A percentile compares a stretch with the other conserved stretches of the same genome.
Conservation (phyloP, 129 eudicot species). For the Flaveria bidentis region DNA sequence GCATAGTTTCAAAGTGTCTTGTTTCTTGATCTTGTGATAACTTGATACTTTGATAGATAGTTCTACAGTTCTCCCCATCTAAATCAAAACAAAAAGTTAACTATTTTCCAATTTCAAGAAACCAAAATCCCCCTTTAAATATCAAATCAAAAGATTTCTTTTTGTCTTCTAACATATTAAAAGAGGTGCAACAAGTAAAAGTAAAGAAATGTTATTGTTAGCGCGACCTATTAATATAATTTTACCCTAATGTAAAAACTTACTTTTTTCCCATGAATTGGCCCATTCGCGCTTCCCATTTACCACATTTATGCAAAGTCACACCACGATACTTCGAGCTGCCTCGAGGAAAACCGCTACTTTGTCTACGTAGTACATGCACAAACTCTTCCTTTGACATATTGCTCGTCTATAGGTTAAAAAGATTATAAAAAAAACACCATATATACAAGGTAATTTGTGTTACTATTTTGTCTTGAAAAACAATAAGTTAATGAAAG, state of each 20-base stretch:
- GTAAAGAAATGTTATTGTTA: too few relatives aligned
- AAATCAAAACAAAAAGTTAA: not conserved
- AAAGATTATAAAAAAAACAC: not conserved
- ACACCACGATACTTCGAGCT: constrained; percentile 89
- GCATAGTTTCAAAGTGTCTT: constrained; percentile 34
- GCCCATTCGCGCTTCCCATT: constrained; percentile 99
- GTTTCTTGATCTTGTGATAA: constrained; percentile 30
- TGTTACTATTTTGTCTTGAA: constrained; percentile 23
- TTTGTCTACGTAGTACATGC: constrained; percentile 89
- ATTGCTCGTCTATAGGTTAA: constrained; percentile 56
- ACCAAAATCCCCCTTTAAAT: not conserved
- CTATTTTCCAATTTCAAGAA: not conserved
- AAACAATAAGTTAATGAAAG: constrained; percentile 14
- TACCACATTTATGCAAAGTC: constrained; percentile 90
- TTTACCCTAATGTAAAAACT: not conserved
- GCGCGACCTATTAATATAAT: too few relatives aligned
- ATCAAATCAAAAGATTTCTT: too few relatives aligned
- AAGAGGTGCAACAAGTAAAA: too few relatives aligned
- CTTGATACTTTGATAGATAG: constrained; percentile 35
- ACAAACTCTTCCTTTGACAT: constrained; percentile 95
- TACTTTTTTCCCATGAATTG: constrained; percentile 97
- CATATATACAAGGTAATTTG: constrained; percentile 11
- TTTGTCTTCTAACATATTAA: too few relatives aligned
- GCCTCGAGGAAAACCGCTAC: constrained; percentile 90
- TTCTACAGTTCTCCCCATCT: constrained; percentile 12